Evolutionary conservation across 306 rosid genomes (phyloP), one percentile per base, ranked within the genome.

Genomic region (Pterocarpus santalinus): DNA sequence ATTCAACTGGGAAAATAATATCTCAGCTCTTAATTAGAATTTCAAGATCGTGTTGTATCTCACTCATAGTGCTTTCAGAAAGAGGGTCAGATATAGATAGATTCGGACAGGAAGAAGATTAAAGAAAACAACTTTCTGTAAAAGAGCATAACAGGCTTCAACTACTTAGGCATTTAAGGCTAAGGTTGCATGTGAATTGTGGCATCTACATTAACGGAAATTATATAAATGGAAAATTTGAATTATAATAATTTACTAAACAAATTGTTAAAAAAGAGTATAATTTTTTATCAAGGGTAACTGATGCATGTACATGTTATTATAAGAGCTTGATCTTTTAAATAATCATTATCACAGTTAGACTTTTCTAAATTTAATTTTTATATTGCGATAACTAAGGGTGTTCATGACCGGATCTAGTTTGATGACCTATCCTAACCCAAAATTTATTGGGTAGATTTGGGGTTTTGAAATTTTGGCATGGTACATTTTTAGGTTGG

Each of bases 81-180:
- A 60, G 47, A 36, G 35, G 51, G 72, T 8, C 14, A 57, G 73
- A 76, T 36, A 17, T 3, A 35, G 60, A 70, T 66, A 22, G 76
- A 74, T 68, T 69, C 14, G 2, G 14, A 68, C 57, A 69, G 32
- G 35, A 49, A 38, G 3, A 35, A 30, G 66, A 30, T 61, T 60
- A 61, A 47, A 76, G 32, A 76, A 76, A 60, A 30, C 77, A 69
- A 62, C n/a, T 76, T 76, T 81, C 43, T 61, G 22, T 57, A 44
- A 75, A 80, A 34, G 76, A 74, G 44, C 55, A 67, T 5, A 12
- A 43, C 12, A 75, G 36, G 57, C 7, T 7, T 68, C 72, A 56
- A 64, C 72, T 38, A 49, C 58, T 82, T 15, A 1, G 7, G 46
- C 82, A 49, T 76, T 69, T 82, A 13, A 51, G 35, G 57, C 33